These are phyloP conservation scores for Umbellularia californica DNA, from an alignment of 164 flowering plant species.

Conservation along the genomic window DNA sequence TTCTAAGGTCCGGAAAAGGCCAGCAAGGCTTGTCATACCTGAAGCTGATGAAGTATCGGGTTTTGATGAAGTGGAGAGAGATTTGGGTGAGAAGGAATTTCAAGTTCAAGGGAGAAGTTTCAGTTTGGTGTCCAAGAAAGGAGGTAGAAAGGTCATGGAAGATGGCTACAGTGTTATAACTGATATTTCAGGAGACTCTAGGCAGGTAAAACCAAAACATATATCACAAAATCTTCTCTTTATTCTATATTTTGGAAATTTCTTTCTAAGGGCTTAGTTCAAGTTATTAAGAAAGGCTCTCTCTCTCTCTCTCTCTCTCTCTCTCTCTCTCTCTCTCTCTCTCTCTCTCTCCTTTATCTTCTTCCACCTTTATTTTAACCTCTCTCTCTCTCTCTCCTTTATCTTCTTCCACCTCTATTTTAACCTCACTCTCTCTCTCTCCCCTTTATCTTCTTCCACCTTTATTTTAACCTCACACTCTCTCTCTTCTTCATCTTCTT, in stretches of 20 bases:
- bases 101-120: slow-evolving; percentile 31
- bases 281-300: too few relatives aligned
- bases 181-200: slow-evolving; percentile 33
- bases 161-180: slow-evolving; percentile 30
- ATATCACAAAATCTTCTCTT: background rate
- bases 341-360: too few relatives aligned
- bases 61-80: slow-evolving; percentile 9
- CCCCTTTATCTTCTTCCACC: too few relatives aligned
- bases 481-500: too few relatives aligned
- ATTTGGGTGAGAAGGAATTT: slow-evolving; percentile 16
- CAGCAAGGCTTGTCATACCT: slow-evolving; percentile 29
- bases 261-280: background rate
- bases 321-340: too few relatives aligned
- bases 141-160: slow-evolving; percentile 42
- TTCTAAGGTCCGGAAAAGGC: slow-evolving; percentile 24
- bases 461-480: too few relatives aligned
- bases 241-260: background rate
- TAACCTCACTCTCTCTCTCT: too few relatives aligned
- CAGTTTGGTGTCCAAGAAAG: slow-evolving; percentile 34
- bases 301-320: too few relatives aligned
- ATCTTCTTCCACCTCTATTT: too few relatives aligned
- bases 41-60: background rate
- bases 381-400: too few relatives aligned
- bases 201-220: slow-evolving; percentile 26
- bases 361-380: too few relatives aligned